A percentile compares a stretch with the other conserved stretches of the same genome.
Conservation (phyloP, 768 basidiomycete genomes). For the Calocera viscosa region DNA sequence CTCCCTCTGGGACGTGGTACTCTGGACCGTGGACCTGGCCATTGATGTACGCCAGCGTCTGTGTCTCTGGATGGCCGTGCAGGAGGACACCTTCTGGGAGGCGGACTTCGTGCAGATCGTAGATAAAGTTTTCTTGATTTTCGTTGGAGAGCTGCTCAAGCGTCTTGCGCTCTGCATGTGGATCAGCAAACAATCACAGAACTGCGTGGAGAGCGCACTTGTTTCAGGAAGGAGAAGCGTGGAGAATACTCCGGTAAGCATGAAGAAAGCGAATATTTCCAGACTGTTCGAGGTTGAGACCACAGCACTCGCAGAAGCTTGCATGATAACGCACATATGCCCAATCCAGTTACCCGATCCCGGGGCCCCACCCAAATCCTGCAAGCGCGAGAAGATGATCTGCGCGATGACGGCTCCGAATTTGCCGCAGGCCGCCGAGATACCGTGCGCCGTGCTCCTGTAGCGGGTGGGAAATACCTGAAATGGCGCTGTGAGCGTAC, state of each 20-base stretch:
- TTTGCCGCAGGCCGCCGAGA: slow-evolving; percentile 19
- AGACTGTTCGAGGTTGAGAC: slow-evolving; percentile 28
- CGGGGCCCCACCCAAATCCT: slow-evolving; percentile 49
- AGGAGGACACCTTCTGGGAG: not conserved
- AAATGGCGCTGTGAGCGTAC: slow-evolving; percentile 22
- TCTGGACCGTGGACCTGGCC: not conserved
- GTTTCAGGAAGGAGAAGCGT: slow-evolving; percentile 74
- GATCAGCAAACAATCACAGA: too few relatives aligned
- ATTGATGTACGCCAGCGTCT: not conserved
- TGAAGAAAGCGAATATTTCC: slow-evolving; percentile 74
- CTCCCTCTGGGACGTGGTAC: not conserved
- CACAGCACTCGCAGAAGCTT: too few relatives aligned
- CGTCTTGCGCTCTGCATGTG: slow-evolving; percentile 13
- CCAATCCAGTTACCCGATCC: slow-evolving; percentile 33
- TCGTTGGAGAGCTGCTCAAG: slow-evolving; percentile 24
- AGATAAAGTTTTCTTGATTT: slow-evolving; percentile 17
- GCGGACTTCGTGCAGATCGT: not conserved
- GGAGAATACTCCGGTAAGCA: slow-evolving; percentile 73
- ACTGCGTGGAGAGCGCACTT: slow-evolving; percentile 37
- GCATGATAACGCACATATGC: not conserved
- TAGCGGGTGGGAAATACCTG: slow-evolving; percentile 22
- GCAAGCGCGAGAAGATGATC: slow-evolving; percentile 29
- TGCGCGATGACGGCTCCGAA: slow-evolving; percentile 21
- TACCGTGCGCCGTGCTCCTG: slow-evolving; percentile 19
- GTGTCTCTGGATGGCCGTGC: not conserved